These are phyloP conservation scores for Strobilomyces dryophilus DNA, from an alignment of 768 basidiomycete genomes.

Conservation along the genomic window DNA sequence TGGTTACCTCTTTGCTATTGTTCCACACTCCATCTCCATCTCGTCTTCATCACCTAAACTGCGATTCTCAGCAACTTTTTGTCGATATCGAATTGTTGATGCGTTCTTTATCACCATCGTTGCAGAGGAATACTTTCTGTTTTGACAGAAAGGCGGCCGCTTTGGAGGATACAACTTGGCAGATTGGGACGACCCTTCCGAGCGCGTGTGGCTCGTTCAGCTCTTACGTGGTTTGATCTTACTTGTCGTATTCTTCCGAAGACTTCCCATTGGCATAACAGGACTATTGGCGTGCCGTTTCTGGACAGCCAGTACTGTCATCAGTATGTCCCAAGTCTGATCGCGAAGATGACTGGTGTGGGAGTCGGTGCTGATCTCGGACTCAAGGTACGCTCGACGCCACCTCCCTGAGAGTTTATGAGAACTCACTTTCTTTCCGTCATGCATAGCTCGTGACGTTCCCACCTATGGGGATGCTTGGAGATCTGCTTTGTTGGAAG, in stretches of 20 bases:
- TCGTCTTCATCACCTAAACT: slow-evolving; percentile 38
- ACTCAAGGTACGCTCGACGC: slow-evolving; percentile 39
- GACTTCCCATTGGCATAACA: slow-evolving; percentile 46
- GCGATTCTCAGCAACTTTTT: slow-evolving; percentile 41
- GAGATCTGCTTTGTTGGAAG: too few species aligned
- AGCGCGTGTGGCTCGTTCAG: slow-evolving; percentile 18
- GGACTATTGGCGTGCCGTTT: slow-evolving; percentile 44
- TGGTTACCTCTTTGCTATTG: slow-evolving; percentile 37
- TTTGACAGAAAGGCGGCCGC: slow-evolving; percentile 35
- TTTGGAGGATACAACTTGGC: slow-evolving; percentile 50
- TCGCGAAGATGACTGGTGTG: slow-evolving; percentile 40
- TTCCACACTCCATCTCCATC: slow-evolving; percentile 42
- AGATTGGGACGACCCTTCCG: slow-evolving; percentile 42
- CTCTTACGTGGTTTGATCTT: neutral
- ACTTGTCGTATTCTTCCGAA: slow-evolving; percentile 4
- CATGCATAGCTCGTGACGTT: too few species aligned
- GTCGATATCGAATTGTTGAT: slow-evolving; percentile 43
- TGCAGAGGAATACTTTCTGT: slow-evolving; percentile 44
- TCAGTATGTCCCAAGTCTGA: slow-evolving; percentile 52
- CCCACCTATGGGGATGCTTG: too few species aligned
- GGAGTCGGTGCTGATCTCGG: slow-evolving; percentile 48
- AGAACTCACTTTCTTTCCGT: too few species aligned
- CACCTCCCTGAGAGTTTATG: too few species aligned
- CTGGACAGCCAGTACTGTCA: slow-evolving; percentile 45
- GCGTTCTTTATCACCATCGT: slow-evolving; percentile 45